These are phyloP conservation scores for Penicillium cosmopolitanum DNA, from an alignment of 495 filamentous ascomycete species.

Conservation along the genomic window DNA sequence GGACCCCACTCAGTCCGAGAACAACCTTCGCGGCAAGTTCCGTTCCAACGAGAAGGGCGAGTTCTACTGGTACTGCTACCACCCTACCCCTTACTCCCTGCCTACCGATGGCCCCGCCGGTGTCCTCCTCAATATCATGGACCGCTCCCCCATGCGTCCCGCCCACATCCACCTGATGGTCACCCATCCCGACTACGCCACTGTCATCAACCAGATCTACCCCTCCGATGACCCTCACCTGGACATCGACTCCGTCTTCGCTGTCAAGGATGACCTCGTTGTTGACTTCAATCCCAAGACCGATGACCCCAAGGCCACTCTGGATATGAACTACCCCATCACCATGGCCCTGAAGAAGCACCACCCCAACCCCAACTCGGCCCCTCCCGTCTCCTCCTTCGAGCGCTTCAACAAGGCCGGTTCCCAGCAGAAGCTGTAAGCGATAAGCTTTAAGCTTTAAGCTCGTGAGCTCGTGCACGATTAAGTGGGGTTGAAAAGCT, in stretches of 20 bases:
- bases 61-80: constrained; percentile 81
- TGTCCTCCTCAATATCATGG: constrained; percentile 69
- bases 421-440: constrained; percentile 13
- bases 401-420: constrained; percentile 33
- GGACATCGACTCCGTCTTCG: constrained; percentile 66
- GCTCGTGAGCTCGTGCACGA: no score
- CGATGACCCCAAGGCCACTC: constrained; percentile 48
- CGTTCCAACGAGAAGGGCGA: constrained; percentile 72
- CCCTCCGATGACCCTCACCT: constrained; percentile 64
- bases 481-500: not conserved
- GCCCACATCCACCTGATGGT: constrained; percentile 56
- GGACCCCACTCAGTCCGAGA: constrained; percentile 75
- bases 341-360: constrained; percentile 52
- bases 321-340: constrained; percentile 52
- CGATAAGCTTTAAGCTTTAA: no score
- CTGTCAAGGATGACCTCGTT: constrained; percentile 67
- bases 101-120: constrained; percentile 76
- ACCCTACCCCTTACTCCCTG: constrained; percentile 79
- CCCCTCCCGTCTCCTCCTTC: constrained; percentile 49
- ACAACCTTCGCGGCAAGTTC: constrained; percentile 87
- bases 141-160: constrained; percentile 62
- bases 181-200: constrained; percentile 52
- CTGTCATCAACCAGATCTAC: constrained; percentile 67
- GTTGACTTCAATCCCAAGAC: constrained; percentile 63
- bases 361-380: constrained; percentile 52